phyloP scores from a whole-genome alignment of 306 rosid genomes.

The Cicer judaicum region DNA sequence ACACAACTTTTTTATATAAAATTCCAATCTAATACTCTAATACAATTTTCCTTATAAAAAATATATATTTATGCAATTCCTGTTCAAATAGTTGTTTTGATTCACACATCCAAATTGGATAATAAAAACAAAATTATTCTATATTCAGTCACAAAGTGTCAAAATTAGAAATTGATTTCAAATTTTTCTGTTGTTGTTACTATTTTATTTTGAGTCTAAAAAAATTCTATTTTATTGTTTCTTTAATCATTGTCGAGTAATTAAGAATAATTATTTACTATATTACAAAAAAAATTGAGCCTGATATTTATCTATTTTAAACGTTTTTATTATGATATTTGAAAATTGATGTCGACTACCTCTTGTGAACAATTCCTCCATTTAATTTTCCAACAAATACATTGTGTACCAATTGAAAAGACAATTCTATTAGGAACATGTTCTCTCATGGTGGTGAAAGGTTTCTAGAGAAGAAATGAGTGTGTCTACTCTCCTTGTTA shows the following conservation, averaged over 20 bases:
- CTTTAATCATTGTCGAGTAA: too few species aligned
- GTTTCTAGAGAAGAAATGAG: slow-evolving; percentile 32
- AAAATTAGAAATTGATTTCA: too few species aligned
- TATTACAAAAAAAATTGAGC: neutral
- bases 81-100: too few species aligned
- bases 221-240: too few species aligned
- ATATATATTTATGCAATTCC: too few species aligned
- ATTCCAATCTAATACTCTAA: neutral
- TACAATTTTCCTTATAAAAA: too few species aligned
- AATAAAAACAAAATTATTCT: too few species aligned
- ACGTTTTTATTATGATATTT: neutral
- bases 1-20: neutral
- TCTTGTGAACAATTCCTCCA: slow-evolving; percentile 8
- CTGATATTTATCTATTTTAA: neutral
- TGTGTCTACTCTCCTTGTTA: slow-evolving; percentile 23
- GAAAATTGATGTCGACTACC: slow-evolving; percentile 20
- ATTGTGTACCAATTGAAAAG: slow-evolving; percentile 33
- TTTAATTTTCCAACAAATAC: slow-evolving; percentile 8
- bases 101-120: too few species aligned
- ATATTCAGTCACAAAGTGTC: too few species aligned
- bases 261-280: too few species aligned
- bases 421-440: slow-evolving; percentile 38
- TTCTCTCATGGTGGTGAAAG: slow-evolving; percentile 40
- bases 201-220: too few species aligned
- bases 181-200: too few species aligned